These are phyloP conservation scores for Lactuca sativa DNA, from an alignment of 129 eudicot species.

Conservation along the genomic window DNA sequence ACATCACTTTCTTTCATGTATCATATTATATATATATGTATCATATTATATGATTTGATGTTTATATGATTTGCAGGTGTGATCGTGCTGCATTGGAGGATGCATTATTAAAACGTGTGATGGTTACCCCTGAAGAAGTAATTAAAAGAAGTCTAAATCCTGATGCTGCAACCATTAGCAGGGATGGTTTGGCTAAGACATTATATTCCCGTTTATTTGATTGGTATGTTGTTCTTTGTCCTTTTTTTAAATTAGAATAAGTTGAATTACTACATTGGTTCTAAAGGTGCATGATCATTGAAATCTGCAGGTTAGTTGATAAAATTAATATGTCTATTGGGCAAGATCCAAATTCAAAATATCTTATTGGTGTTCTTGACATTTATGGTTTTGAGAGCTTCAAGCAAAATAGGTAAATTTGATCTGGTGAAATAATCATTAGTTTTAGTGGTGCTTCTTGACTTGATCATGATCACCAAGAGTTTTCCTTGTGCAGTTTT, in stretches of 20 bases:
- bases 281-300: conserved; percentile 20
- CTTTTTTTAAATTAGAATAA: background rate
- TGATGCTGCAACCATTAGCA: conserved; percentile 68
- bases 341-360: conserved; percentile 88
- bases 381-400: conserved; percentile 99
- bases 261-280: conserved; percentile 16
- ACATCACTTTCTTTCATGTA: background rate
- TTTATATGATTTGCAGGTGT: conserved; percentile 55
- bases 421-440: conserved; percentile 7
- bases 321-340: conserved; percentile 89
- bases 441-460: conserved; percentile 1
- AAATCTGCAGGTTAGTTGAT: conserved; percentile 77
- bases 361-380: conserved; percentile 95
- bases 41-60: conserved; percentile 12
- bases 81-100: conserved; percentile 74
- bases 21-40: conserved; percentile 1
- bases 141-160: conserved; percentile 97
- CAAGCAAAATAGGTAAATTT: conserved; percentile 74
- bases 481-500: conserved; percentile 61
- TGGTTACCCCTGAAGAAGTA: conserved; percentile 99
- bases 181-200: conserved; percentile 98
- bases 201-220: conserved; percentile 88
- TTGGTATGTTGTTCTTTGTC: conserved; percentile 50
- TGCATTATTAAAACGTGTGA: conserved; percentile 91
- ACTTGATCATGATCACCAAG: conserved; percentile 25